These are phyloP conservation scores for Wickerhamiella sergipiensis DNA, from an alignment of 805 yeast species.

Conservation along the genomic window DNA sequence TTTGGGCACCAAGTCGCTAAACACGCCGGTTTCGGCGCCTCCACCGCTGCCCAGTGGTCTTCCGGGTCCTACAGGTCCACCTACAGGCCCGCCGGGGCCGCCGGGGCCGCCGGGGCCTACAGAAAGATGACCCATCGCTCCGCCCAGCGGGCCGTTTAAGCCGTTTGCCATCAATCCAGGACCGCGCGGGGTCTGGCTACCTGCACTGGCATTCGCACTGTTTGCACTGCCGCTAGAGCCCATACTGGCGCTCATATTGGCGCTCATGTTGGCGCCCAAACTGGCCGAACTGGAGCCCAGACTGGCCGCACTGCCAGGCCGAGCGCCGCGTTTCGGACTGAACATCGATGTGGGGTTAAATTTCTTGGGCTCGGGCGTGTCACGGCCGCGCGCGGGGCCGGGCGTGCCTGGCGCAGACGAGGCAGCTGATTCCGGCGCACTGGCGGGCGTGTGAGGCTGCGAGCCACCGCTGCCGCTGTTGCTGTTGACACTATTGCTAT, in stretches of 20 bases:
- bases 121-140: too few species aligned
- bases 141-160: too few species aligned
- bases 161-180: too few species aligned
- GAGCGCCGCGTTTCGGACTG: conserved; percentile 1
- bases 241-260: too few species aligned
- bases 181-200: too few species aligned
- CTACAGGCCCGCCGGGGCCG: not conserved
- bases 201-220: too few species aligned
- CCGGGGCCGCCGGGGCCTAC: not conserved
- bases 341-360: conserved; percentile 3
- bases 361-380: conserved; percentile 1
- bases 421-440: not conserved
- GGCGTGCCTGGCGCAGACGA: not conserved
- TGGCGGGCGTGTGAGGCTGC: not conserved
- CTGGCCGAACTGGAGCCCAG: too few species aligned
- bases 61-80: not conserved
- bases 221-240: too few species aligned
- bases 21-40: too few species aligned
- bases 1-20: not conserved
- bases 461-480: not conserved
- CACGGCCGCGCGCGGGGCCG: not conserved
- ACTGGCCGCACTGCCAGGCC: not conserved
- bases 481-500: too few species aligned
- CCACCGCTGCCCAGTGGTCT: not conserved
- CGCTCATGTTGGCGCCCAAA: too few species aligned